These are phyloP conservation scores for Ceratocystis destructans DNA, from an alignment of 2,329 filamentous ascomycete species.

Conservation along the genomic window DNA sequence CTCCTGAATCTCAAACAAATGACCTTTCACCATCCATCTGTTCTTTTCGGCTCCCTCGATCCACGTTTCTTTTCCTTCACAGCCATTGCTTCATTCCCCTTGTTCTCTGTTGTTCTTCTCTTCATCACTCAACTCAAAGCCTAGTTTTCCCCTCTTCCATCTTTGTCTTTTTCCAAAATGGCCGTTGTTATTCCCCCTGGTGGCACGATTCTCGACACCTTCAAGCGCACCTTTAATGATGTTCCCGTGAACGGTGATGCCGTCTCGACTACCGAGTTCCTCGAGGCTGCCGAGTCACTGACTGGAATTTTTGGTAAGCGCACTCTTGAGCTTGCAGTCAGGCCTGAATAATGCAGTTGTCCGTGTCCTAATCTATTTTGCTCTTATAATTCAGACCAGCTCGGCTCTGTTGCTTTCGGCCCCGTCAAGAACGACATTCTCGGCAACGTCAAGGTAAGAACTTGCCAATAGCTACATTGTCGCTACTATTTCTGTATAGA, in stretches of 20 bases:
- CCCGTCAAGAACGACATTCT: slow-evolving; percentile 85
- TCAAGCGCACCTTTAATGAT: slow-evolving; percentile 71
- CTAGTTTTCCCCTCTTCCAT: not conserved
- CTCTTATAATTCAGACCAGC: slow-evolving; percentile 34
- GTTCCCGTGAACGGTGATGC: slow-evolving; percentile 62
- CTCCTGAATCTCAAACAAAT: not conserved
- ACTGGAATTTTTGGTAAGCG: slow-evolving; percentile 67
- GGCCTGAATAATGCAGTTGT: not conserved
- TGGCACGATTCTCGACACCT: slow-evolving; percentile 71
- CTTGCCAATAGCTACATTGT: not conserved
- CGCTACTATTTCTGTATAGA: not conserved
- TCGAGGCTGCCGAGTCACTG: slow-evolving; percentile 78
- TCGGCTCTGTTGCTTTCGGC: slow-evolving; percentile 63
- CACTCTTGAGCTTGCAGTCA: not conserved
- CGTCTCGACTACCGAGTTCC: slow-evolving; percentile 72
- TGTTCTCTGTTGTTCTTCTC: not conserved
- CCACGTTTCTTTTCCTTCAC: slow-evolving; percentile 7
- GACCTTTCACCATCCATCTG: not conserved
- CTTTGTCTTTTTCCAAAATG: slow-evolving; percentile 29
- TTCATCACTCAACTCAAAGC: not conserved
- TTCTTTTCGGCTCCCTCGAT: slow-evolving; percentile 1
- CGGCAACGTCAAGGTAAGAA: slow-evolving; percentile 72
- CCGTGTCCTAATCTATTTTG: not conserved
- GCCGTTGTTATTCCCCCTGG: slow-evolving; percentile 42
- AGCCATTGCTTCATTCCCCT: not conserved